phyloP scores from a whole-genome alignment of 371 early-diverging fungal genomes.

The Mucor saturninus region DNA sequence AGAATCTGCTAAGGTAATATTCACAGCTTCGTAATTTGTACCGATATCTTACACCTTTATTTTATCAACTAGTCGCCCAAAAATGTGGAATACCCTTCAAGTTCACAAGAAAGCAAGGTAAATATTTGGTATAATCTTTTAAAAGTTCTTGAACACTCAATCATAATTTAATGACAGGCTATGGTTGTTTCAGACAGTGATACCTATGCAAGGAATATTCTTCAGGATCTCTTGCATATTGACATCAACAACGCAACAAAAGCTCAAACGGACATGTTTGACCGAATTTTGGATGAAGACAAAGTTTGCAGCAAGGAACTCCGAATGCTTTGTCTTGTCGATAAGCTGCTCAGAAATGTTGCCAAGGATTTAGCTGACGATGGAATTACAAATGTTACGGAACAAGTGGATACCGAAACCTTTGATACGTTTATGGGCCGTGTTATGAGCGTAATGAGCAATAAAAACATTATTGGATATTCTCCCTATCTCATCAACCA shows the following conservation, averaged over 20 bases:
- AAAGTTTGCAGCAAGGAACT: neutral
- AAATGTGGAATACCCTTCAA: no score
- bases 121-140: neutral
- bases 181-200: neutral
- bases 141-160: neutral
- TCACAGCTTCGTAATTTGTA: neutral
- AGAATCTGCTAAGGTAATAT: neutral
- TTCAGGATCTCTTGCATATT: neutral
- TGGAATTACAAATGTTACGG: neutral
- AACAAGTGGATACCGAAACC: neutral
- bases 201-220: neutral
- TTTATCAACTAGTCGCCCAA: no score
- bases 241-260: neutral
- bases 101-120: no score
- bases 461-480: neutral
- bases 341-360: neutral
- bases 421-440: neutral
- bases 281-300: neutral
- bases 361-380: neutral
- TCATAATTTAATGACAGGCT: neutral
- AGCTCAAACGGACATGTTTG: neutral
- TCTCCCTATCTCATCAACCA: neutral
- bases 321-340: neutral
- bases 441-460: neutral
- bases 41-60: no score